Evolutionary conservation across 75 land plant genomes (phyloP), one percentile per base, ranked within the genome.

Genomic region (Pinus albicaulis): DNA sequence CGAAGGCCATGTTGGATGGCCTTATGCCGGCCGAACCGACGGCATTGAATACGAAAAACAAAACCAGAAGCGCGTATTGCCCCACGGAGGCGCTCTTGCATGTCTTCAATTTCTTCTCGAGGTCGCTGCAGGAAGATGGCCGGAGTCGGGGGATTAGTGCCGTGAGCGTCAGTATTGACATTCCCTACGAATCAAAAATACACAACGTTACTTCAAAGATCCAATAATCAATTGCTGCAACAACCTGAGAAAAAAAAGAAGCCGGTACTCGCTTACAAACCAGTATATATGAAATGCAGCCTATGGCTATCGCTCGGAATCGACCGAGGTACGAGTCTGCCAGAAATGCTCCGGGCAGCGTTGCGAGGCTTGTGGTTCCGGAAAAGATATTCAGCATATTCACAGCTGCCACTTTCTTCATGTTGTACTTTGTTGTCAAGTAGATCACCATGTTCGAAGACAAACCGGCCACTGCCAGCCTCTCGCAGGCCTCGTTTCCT

Each of bases 401-500:
- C 52, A 91, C 75, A 1, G 93, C 89, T 4, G 56, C 59, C n/a
- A 91, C 84, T 26, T 85, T 84, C 76, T 79, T 72, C 59, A 89
- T 78, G 76, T 86, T 73, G 72, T 89, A 82, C 61, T 84, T 77
- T 10, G 60, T 75, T 41, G 73, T 81, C 34, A 91, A 61, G 68
- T 91, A 91, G 14, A 82, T 80, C 55, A 91, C 79, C 72, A 91
- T 53, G 76, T 89, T 91, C 3, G 89, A 31, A 0, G 76, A 15
- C 25, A 90, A 78, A 3, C 92, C 93, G 55, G 79, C 57, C 25
- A 80, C 76, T 8, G 92, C 93, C 52, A 91, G 89, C 75, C 87
- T 86, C 76, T 91, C 93, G 58, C 90, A 90, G 28, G 76, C 68
- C 81, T 90, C 92, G 55, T 88, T 88, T 25, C 85, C 92, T 90